phyloP scores from a whole-genome alignment of 1,139 yeast species.

The Kluyveromyces marxianus region DNA sequence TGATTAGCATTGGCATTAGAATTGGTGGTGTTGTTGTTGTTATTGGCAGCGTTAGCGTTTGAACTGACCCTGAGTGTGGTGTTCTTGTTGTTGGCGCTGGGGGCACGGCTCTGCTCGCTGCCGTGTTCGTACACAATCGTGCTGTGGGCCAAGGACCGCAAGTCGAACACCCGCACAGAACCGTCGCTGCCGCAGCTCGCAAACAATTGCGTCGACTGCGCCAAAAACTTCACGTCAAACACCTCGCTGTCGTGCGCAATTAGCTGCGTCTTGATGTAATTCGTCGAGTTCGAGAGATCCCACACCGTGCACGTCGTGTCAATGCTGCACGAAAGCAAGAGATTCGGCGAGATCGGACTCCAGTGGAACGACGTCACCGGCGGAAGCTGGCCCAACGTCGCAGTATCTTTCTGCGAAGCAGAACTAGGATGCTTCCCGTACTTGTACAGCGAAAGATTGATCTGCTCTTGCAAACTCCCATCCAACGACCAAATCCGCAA shows the following conservation, averaged over 20 bases:
- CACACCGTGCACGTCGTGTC: conserved; percentile 97
- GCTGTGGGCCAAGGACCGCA: conserved; percentile 83
- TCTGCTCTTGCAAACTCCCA: conserved; percentile 22
- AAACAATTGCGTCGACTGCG: conserved; percentile 69
- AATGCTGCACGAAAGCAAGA: conserved; percentile 77
- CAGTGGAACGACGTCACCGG: conserved; percentile 94
- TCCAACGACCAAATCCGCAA: conserved; percentile 30
- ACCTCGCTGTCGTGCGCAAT: conserved; percentile 97
- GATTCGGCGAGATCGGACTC: conserved; percentile 65
- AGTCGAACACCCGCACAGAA: conserved; percentile 83
- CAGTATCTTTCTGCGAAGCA: conserved; percentile 8
- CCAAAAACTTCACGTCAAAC: conserved; percentile 79
- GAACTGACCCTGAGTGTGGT: too few species aligned
- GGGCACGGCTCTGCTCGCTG: conserved; percentile 7
- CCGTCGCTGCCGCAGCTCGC: conserved; percentile 97
- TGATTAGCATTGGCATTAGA: too few species aligned
- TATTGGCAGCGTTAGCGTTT: not conserved
- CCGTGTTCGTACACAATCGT: conserved; percentile 78
- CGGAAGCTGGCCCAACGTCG: conserved; percentile 39
- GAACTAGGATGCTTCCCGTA: conserved; percentile 23
- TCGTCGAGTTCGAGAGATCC: conserved; percentile 56
- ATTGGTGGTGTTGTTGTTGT: not conserved
- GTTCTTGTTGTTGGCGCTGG: conserved; percentile 7
- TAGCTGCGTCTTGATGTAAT: conserved; percentile 83
- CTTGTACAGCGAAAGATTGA: conserved; percentile 28